Percentiles rank a stretch among this genome's conserved stretches.
Evolutionary conservation across 495 filamentous ascomycete species (phyloP).

Genomic region (Aspergillus wentii): DNA sequence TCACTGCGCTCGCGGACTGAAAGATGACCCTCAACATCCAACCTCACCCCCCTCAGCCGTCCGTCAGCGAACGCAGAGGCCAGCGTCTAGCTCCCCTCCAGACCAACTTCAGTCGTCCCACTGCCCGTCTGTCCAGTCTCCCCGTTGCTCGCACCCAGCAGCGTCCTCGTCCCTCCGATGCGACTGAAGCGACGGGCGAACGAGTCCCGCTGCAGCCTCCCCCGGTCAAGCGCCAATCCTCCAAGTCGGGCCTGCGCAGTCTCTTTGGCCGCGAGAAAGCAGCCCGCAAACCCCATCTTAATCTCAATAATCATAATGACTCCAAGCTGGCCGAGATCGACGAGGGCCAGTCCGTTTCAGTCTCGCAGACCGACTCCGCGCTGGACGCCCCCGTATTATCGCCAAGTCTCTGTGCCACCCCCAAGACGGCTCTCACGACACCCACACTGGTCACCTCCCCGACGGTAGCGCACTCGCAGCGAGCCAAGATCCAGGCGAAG

Average conservation of each 20-base stretch:
- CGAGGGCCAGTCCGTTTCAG: slow-evolving; percentile 17
- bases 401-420: slow-evolving; percentile 18
- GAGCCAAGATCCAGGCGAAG: slow-evolving; percentile 17
- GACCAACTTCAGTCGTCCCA: slow-evolving; percentile 37
- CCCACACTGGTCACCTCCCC: slow-evolving; percentile 25
- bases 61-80: slow-evolving; percentile 36
- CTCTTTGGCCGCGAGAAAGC: slow-evolving; percentile 37
- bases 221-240: slow-evolving; percentile 32
- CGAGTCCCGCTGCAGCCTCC: slow-evolving; percentile 28
- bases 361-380: slow-evolving; percentile 8
- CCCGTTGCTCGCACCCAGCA: slow-evolving; percentile 17
- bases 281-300: slow-evolving; percentile 17
- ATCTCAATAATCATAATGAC: too few relatives aligned
- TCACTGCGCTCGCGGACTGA: too few relatives aligned
- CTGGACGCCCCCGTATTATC: slow-evolving; percentile 18
- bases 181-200: slow-evolving; percentile 20
- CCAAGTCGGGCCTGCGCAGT: slow-evolving; percentile 35
- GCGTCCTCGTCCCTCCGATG: slow-evolving; percentile 36
- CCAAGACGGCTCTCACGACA: slow-evolving; percentile 22
- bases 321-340: slow-evolving; percentile 31
- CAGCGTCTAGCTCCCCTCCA: slow-evolving; percentile 32
- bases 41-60: slow-evolving; percentile 16
- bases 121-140: slow-evolving; percentile 9
- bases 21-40: slow-evolving; percentile 16
- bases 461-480: slow-evolving; percentile 13